Evolutionary conservation across 257 asterid species (phyloP).

Genomic region (Capsicum chinense): DNA sequence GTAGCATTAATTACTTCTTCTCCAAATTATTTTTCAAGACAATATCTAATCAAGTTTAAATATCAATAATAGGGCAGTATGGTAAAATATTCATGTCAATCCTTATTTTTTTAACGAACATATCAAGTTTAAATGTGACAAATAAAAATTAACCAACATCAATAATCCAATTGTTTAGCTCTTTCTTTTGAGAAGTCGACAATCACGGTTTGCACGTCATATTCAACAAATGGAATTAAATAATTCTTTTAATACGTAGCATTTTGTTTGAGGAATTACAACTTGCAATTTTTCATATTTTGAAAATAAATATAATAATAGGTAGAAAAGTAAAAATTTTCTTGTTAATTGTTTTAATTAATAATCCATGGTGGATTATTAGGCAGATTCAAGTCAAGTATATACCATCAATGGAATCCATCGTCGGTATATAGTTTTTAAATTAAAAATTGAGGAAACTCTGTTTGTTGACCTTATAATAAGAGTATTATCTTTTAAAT

Average conservation of each 20-base stretch:
- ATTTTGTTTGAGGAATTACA: neutral
- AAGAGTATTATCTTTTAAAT: neutral
- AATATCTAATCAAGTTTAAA: too few species aligned
- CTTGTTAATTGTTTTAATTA: neutral
- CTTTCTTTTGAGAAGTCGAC: too few species aligned
- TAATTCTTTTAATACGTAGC: neutral
- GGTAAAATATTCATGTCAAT: too few species aligned
- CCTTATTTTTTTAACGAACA: too few species aligned
- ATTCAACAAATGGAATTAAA: conserved; percentile 17
- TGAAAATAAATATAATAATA: neutral
- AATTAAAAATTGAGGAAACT: neutral
- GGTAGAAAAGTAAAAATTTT: conserved; percentile 5
- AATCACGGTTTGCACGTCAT: conserved; percentile 22
- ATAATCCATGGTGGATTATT: conserved; percentile 4
- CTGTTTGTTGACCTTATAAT: neutral
- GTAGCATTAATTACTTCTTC: too few species aligned
- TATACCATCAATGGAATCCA: conserved; percentile 9
- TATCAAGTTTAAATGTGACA: too few species aligned
- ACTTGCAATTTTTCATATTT: neutral
- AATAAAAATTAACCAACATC: too few species aligned
- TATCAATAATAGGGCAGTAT: too few species aligned
- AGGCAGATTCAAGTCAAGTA: conserved; percentile 26
- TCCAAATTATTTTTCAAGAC: too few species aligned
- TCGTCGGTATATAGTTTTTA: neutral
- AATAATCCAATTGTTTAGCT: too few species aligned